Percentiles rank a stretch among this genome's conserved stretches.
These are phyloP conservation scores for Mediolabrus comicus DNA, from an alignment of 108 stramenopile species.

Conservation along the genomic window DNA sequence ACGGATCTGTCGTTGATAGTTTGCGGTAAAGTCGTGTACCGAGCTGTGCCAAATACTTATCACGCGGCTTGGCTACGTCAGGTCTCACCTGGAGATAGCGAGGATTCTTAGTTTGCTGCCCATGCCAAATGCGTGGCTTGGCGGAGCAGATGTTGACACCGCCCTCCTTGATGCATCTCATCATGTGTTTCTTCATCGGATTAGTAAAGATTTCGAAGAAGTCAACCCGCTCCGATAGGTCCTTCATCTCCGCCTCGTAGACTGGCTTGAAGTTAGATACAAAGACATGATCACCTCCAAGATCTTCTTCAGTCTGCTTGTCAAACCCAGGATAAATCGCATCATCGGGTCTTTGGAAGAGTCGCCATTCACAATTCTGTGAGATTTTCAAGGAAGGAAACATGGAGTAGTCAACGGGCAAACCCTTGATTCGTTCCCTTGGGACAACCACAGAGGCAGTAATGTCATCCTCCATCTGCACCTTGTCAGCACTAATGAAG, in stretches of 20 bases:
- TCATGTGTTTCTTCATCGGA: constrained; percentile 62
- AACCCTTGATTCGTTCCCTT: constrained; percentile 41
- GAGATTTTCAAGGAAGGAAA: constrained; percentile 52
- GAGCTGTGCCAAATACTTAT: constrained; percentile 52
- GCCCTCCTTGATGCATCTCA: constrained; percentile 35
- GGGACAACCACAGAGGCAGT: constrained; percentile 62
- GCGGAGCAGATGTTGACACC: constrained; percentile 54
- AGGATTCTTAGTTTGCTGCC: constrained; percentile 53
- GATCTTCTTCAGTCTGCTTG: constrained; percentile 56
- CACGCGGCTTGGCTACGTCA: constrained; percentile 44
- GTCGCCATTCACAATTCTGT: constrained; percentile 59
- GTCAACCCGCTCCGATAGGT: constrained; percentile 51
- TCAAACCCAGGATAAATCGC: constrained; percentile 58
- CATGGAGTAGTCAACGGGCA: constrained; percentile 43
- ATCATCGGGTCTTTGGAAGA: constrained; percentile 63
- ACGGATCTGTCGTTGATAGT: constrained; percentile 42
- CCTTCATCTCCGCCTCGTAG: constrained; percentile 51
- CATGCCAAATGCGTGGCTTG: constrained; percentile 54
- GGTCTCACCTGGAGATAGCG: constrained; percentile 61
- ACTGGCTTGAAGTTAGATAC: constrained; percentile 59
- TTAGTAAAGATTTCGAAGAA: constrained; percentile 59
- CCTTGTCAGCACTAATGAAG: constrained; percentile 54
- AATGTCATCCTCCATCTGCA: constrained; percentile 69
- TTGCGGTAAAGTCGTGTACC: constrained; percentile 55
- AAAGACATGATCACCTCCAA: constrained; percentile 44